Base-by-base conservation (phyloP, 345 rosid species). In the Brassica nigra region DNA sequence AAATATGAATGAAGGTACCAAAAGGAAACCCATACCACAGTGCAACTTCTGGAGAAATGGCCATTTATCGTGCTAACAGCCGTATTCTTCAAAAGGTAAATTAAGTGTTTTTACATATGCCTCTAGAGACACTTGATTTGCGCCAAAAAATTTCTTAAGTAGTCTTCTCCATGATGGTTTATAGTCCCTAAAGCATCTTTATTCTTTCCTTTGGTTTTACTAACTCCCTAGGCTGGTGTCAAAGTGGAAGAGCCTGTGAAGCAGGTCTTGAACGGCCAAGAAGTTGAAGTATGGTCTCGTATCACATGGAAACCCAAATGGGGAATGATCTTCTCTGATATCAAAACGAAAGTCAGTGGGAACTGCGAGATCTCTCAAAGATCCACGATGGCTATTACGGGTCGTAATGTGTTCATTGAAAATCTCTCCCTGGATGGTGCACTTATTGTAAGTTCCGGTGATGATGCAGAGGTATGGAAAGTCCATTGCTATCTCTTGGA, bases 41-140 rank as follows among this genome's bases (percentile, higher is more conserved):
- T 77, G 97, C 97, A 78, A 93, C 95, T 79, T 93, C 98, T 27
- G 98, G 98, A 78, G 98, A 93, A 90, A 90, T 87, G 92, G 91
- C 93, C 12, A 85, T 93, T 73, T 93, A 93, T 79, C 86, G 89
- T 55, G 92, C 97, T 44, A 87, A 91, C 81, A 85, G 89, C 83
- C 92, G 83, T 62, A 88, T 91, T 73, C 97, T 93, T 68, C 88
- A 82, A 79, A 87, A 93, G 98, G 82, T 79, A 57, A 27, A 29
- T 15, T 86, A 72, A 11, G 31, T 55, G 66, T 29, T 66, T 2
- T 39, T 11, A 34, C 63, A 72, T 66, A 30, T 64, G 66, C 31
- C 44, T 77, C 27, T 42, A 18, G 30, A 31, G 30, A 61, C 6
- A 14, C 20, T 28, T 52, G 36, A 61, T 67, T 66, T 3, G n/a